Evolutionary conservation across 345 rosid species (phyloP), one percentile per base, ranked within the genome.

Genomic region (Trapa bicornis): DNA sequence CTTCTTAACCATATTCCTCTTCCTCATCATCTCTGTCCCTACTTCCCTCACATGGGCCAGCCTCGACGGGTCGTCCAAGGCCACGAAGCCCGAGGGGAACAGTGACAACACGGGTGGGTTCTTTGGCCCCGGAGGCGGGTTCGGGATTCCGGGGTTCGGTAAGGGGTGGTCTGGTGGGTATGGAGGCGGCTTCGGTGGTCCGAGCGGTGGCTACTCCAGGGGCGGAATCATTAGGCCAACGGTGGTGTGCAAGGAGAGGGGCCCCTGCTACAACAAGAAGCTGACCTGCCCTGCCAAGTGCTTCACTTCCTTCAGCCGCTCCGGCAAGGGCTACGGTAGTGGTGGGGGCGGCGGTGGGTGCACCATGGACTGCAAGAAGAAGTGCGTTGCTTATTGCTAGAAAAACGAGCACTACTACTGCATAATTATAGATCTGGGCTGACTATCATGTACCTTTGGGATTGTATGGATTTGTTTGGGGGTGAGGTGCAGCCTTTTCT

Each of bases 271-370:
- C 73, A 81, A 79, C 47, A 94, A 86, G 88, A 94, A 85, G 85
- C 83, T 91, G 62, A 85, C 83, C 38, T 92, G 98, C 75, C 99
- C 99, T 6, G 89, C 92, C 6, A 94, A 87, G 91, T 94, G 99
- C 69, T 94, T 91, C 83, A 79, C 77, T 61, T 88, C 89, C n/a
- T 87, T 77, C 66, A 88, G 92, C 81, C 80, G 85, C 16, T 87
- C 99, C 2, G 97, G 99, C 75, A 89, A 89, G 79, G 96, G 96
- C 6, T 94, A 83, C 50, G 99, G 99, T 12, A 79, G 71, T 15
- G 99, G 99, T 0, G 99, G 99, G 2, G 99, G 99, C 0, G 95
- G 99, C 0, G 99, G 99, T 1, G 91, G 99, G 1, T 94, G 99
- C 79, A 94, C 91, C 48, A 77, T 89, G 80, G 99, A 94, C 61